Conservation (phyloP, 371 early-diverging fungal genomes). For the Apophysomyces variabilis region DNA sequence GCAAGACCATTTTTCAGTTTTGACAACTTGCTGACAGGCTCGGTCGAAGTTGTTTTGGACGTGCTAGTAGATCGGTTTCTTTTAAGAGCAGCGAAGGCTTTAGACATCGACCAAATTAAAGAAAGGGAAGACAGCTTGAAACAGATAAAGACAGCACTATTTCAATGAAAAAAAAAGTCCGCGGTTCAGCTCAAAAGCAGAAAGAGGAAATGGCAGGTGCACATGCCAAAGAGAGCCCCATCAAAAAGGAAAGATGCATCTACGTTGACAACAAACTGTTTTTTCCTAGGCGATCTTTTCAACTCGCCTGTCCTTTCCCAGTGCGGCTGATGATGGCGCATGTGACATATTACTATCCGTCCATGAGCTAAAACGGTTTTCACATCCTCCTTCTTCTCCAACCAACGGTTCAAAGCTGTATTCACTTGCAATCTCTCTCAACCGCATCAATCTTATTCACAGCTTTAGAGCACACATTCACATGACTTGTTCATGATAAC, state of each 20-base stretch:
- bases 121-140: not conserved
- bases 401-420: no score
- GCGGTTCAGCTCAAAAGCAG: not conserved
- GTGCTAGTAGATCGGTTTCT: constrained; percentile 30
- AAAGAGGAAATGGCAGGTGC: constrained; percentile 5
- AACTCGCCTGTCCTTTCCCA: not conserved
- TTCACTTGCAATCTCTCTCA: no score
- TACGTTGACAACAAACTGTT: constrained; percentile 1
- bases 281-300: constrained; percentile 10
- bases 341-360: not conserved
- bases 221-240: constrained; percentile 1
- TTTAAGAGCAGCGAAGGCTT: constrained; percentile 30
- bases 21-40: constrained; percentile 28
- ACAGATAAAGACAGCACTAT: not conserved
- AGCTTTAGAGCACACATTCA: no score
- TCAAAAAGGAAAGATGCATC: not conserved
- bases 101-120: constrained; percentile 19
- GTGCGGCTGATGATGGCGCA: not conserved
- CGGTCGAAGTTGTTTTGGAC: constrained; percentile 15
- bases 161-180: not conserved
- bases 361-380: not conserved
- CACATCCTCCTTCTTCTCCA: not conserved
- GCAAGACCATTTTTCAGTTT: constrained; percentile 29
- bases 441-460: no score
- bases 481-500: no score